These are phyloP conservation scores for Xerocomus brunneocitrinus DNA, from an alignment of 768 basidiomycete genomes.

Conservation along the genomic window DNA sequence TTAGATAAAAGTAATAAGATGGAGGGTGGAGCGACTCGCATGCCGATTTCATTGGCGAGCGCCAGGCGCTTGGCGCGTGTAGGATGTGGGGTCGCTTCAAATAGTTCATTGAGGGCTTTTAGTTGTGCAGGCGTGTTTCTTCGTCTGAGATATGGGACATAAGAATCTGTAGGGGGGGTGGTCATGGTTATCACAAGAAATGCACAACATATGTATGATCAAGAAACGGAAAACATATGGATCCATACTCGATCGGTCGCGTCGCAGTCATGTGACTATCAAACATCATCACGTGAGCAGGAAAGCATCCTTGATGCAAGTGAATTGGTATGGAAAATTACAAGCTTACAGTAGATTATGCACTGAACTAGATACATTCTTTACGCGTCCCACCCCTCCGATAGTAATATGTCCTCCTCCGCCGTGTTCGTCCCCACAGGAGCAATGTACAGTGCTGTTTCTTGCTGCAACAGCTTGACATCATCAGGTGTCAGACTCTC, in stretches of 20 bases:
- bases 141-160: conserved; percentile 29
- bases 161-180: background rate
- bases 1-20: conserved; percentile 1
- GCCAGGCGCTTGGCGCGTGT: conserved; percentile 38
- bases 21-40: conserved; percentile 24
- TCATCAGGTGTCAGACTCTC: conserved; percentile 16
- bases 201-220: background rate
- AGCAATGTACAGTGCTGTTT: conserved; percentile 25
- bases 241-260: conserved; percentile 15
- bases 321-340: background rate
- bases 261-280: conserved; percentile 25
- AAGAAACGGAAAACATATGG: conserved; percentile 7
- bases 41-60: conserved; percentile 36
- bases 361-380: conserved; percentile 1
- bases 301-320: no score
- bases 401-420: conserved; percentile 40
- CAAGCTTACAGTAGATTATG: conserved; percentile 8
- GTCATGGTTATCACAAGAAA: conserved; percentile 7
- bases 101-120: conserved; percentile 32
- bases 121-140: conserved; percentile 34
- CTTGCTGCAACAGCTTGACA: conserved; percentile 24
- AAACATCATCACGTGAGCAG: conserved; percentile 17
- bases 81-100: conserved; percentile 36
- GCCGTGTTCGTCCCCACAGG: conserved; percentile 38
- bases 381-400: conserved; percentile 14